phyloP scores from a whole-genome alignment of 768 basidiomycete species.

The Porpolomopsis calyptriformis region DNA sequence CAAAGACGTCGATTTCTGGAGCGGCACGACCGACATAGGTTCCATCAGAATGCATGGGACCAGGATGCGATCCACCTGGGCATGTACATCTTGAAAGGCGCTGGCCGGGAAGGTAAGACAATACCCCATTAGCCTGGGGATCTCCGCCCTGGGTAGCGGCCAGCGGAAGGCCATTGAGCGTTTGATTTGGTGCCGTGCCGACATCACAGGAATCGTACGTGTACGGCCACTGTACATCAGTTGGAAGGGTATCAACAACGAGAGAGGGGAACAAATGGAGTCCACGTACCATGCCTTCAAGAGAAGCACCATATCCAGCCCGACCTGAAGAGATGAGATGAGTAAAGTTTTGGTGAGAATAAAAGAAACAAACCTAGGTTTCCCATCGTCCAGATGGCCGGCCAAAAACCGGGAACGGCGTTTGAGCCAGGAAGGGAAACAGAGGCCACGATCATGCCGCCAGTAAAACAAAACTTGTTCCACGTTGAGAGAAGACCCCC shows the following conservation, averaged over 20 bases:
- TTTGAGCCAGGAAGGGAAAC: constrained; percentile 60
- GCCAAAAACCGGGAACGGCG: constrained; percentile 64
- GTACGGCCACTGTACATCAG: constrained; percentile 59
- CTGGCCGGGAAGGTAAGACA: constrained; percentile 86
- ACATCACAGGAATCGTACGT: constrained; percentile 82
- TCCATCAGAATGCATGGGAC: constrained; percentile 68
- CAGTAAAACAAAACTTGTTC: constrained; percentile 96
- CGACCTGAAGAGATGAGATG: constrained; percentile 36
- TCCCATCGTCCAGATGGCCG: constrained; percentile 72
- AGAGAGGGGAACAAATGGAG: too few relatives aligned
- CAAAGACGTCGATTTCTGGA: constrained; percentile 87
- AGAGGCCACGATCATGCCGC: constrained; percentile 63
- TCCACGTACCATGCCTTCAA: constrained; percentile 68
- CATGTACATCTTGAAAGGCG: constrained; percentile 85
- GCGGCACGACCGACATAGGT: constrained; percentile 72
- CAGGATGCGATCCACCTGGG: constrained; percentile 74
- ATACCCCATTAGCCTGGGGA: constrained; percentile 32
- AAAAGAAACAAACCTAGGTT: constrained; percentile 44
- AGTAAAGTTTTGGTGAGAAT: constrained; percentile 2
- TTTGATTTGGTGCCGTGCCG: constrained; percentile 86
- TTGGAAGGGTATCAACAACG: not conserved
- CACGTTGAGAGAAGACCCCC: constrained; percentile 59
- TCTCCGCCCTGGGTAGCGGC: constrained; percentile 58
- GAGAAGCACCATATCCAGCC: constrained; percentile 77
- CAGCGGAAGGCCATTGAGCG: constrained; percentile 49